Percentiles rank a stretch among this genome's conserved stretches.
Evolutionary conservation across 495 filamentous ascomycete genomes (phyloP).

Genomic region (Daldinia bambusicola): DNA sequence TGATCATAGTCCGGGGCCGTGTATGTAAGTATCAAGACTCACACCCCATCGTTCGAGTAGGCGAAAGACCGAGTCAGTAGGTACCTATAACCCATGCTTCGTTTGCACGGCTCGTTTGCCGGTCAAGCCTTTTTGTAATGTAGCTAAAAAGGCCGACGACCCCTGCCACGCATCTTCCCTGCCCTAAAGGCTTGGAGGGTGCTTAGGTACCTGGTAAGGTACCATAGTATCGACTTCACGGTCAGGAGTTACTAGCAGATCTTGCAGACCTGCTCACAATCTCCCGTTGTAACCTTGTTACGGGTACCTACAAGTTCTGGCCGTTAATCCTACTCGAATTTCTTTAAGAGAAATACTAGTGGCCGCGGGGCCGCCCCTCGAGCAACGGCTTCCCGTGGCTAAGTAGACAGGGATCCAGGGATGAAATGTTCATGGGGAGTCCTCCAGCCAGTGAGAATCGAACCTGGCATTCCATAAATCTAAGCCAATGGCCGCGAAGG

Average conservation of each 20-base stretch:
- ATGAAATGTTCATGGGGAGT: slow-evolving; percentile 33
- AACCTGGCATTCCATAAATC: slow-evolving; percentile 38
- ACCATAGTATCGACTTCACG: slow-evolving; percentile 11
- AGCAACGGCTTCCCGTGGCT: slow-evolving; percentile 25
- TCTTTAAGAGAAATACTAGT: slow-evolving; percentile 32
- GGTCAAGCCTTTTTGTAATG: slow-evolving; percentile 36
- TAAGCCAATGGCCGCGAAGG: slow-evolving; percentile 35
- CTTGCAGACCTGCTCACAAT: slow-evolving; percentile 36
- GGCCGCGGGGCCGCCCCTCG: slow-evolving; percentile 42
- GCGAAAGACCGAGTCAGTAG: slow-evolving; percentile 15
- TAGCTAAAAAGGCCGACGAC: slow-evolving; percentile 43
- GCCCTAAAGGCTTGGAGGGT: slow-evolving; percentile 30
- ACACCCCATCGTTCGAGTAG: slow-evolving; percentile 31
- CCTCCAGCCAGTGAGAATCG: slow-evolving; percentile 39
- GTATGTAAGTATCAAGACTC: slow-evolving; percentile 43
- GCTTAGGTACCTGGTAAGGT: slow-evolving; percentile 10
- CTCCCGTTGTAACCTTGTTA: slow-evolving; percentile 38
- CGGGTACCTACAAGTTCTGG: slow-evolving; percentile 41
- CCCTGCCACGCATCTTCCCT: slow-evolving; percentile 39
- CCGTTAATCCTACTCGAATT: slow-evolving; percentile 38
- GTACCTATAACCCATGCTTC: slow-evolving; percentile 22
- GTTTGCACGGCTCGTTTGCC: slow-evolving; percentile 41
- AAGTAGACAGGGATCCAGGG: slow-evolving; percentile 29
- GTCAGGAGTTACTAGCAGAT: slow-evolving; percentile 31
- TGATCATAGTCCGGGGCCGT: slow-evolving; percentile 41